These are phyloP conservation scores for Elsinoe ampelina DNA, from an alignment of 2,329 filamentous ascomycete species.

Conservation along the genomic window DNA sequence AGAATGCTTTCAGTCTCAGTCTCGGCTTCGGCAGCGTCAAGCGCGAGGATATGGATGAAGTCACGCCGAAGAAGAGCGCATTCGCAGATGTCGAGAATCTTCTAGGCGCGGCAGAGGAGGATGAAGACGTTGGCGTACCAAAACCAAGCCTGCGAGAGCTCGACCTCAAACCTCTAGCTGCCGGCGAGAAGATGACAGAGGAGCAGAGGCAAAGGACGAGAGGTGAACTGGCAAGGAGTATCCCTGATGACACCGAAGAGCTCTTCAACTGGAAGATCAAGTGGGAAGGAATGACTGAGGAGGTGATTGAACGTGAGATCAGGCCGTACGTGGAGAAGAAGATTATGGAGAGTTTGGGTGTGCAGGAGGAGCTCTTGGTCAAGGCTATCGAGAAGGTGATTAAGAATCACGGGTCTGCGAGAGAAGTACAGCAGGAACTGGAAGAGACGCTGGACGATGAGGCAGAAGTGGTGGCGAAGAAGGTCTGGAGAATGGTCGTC, in stretches of 20 bases:
- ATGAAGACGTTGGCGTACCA: conserved; percentile 60
- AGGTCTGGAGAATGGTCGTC: conserved; percentile 96
- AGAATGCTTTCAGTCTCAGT: conserved; percentile 15
- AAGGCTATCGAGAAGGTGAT: conserved; percentile 87
- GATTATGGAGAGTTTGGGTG: conserved; percentile 89
- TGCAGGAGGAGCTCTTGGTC: conserved; percentile 92
- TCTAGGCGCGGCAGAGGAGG: conserved; percentile 68
- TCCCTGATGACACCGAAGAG: conserved; percentile 67
- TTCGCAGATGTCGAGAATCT: conserved; percentile 91
- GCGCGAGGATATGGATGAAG: conserved; percentile 14
- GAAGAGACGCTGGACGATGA: conserved; percentile 91
- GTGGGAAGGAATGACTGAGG: conserved; percentile 83
- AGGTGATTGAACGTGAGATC: conserved; percentile 73
- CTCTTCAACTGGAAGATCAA: conserved; percentile 89
- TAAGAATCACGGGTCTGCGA: conserved; percentile 62
- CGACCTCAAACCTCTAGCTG: conserved; percentile 36
- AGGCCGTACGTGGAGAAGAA: conserved; percentile 96
- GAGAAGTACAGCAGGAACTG: conserved; percentile 72
- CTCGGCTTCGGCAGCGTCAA: conserved; percentile 15
- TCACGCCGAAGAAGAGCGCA: conserved; percentile 35
- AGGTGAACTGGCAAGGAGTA: conserved; percentile 74
- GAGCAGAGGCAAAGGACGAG: conserved; percentile 80
- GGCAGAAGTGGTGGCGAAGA: conserved; percentile 86
- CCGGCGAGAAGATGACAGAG: conserved; percentile 63
- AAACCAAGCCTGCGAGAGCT: conserved; percentile 20